These are phyloP conservation scores for Panaeolus cyanescens DNA, from an alignment of 768 basidiomycete genomes.

Conservation along the genomic window DNA sequence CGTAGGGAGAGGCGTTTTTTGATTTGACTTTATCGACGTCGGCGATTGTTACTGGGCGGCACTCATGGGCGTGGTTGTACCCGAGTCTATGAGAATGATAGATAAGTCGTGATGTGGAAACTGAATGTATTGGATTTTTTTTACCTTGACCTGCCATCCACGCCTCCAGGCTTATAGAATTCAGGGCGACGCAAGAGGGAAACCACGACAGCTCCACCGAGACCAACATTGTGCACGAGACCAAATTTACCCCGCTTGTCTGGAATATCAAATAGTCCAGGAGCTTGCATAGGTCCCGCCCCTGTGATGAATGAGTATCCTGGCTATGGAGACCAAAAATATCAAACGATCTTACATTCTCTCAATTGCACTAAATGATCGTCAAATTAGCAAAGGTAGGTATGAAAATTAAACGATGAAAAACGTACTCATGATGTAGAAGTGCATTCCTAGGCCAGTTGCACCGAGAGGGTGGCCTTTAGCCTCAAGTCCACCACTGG, in stretches of 20 bases:
- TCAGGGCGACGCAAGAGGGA: constrained; percentile 76
- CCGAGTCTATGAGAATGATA: constrained; percentile 55
- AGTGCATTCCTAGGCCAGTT: constrained; percentile 85
- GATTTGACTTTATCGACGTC: constrained; percentile 83
- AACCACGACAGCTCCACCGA: constrained; percentile 80
- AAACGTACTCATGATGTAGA: constrained; percentile 74
- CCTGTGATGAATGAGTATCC: constrained; percentile 36
- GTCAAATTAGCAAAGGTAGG: neutral
- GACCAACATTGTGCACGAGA: constrained; percentile 81
- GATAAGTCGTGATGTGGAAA: neutral
- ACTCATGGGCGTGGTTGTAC: constrained; percentile 78
- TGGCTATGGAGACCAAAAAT: neutral
- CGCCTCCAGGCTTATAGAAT: constrained; percentile 68
- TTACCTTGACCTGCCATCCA: constrained; percentile 68
- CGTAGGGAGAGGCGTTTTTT: constrained; percentile 53
- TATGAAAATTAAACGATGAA: constrained; percentile 1
- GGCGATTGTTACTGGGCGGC: constrained; percentile 55
- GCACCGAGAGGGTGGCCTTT: constrained; percentile 88
- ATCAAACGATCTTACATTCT: constrained; percentile 47
- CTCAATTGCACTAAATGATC: constrained; percentile 66
- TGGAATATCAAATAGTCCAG: constrained; percentile 59
- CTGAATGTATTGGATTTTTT: constrained; percentile 8
- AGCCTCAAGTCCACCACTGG: constrained; percentile 85
- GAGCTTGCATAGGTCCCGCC: constrained; percentile 86
- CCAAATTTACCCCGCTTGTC: constrained; percentile 79